These are phyloP conservation scores for Begonia fuchsioides DNA, from an alignment of 306 rosid genomes.

Conservation along the genomic window DNA sequence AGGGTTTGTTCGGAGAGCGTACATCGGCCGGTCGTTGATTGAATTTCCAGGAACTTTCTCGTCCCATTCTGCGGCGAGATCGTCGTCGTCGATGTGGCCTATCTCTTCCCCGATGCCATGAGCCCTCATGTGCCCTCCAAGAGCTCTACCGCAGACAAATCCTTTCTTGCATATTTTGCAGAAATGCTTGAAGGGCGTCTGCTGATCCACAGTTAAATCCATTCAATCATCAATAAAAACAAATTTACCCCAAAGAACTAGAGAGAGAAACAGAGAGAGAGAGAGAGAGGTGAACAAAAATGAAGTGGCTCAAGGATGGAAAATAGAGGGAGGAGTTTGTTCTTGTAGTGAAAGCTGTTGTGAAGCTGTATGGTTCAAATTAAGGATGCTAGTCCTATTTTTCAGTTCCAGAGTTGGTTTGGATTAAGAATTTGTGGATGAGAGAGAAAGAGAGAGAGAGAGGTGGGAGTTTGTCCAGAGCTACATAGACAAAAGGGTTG, in stretches of 20 bases:
- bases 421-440: slow-evolving; percentile 30
- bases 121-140: slow-evolving; percentile 98
- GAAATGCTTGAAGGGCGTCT: slow-evolving; percentile 61
- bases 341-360: slow-evolving; percentile 39
- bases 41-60: slow-evolving; percentile 32
- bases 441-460: slow-evolving; percentile 23
- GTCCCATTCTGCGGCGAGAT: slow-evolving; percentile 59
- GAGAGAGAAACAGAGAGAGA: background rate
- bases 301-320: slow-evolving; percentile 11
- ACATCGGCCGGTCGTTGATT: slow-evolving; percentile 51
- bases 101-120: slow-evolving; percentile 72
- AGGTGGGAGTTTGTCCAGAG: slow-evolving; percentile 11
- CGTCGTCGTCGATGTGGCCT: slow-evolving; percentile 37
- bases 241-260: background rate
- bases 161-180: slow-evolving; percentile 93
- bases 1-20: slow-evolving; percentile 73
- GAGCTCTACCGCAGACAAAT: slow-evolving; percentile 79
- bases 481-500: slow-evolving; percentile 18
- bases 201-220: slow-evolving; percentile 56
- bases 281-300: background rate
- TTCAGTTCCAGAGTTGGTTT: slow-evolving; percentile 49
- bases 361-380: slow-evolving; percentile 31
- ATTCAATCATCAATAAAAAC: slow-evolving; percentile 10
- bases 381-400: slow-evolving; percentile 51
- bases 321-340: slow-evolving; percentile 16